phyloP scores from a whole-genome alignment of 2,329 filamentous ascomycete species.

The Fusarium domesticum region DNA sequence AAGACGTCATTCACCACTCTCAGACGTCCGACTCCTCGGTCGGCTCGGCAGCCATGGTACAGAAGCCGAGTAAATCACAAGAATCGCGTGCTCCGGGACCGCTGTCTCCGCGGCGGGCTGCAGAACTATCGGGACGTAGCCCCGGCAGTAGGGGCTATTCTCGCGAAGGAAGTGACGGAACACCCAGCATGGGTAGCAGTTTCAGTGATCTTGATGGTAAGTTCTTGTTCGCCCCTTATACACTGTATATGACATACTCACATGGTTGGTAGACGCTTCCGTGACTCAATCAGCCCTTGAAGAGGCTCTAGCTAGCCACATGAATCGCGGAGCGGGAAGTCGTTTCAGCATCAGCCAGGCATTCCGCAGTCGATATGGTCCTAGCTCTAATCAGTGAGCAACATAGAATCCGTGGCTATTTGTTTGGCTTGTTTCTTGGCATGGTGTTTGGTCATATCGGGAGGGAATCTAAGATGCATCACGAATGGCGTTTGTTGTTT shows the following conservation, averaged over 20 bases:
- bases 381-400: conserved; percentile 34
- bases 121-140: conserved; percentile 56
- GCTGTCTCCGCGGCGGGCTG: conserved; percentile 57
- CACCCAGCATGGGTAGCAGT: conserved; percentile 78
- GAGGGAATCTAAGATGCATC: conserved; percentile 14
- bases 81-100: conserved; percentile 42
- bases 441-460: conserved; percentile 20
- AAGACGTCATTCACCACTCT: conserved; percentile 43
- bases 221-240: conserved; percentile 7
- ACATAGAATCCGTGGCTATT: neutral
- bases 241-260: conserved; percentile 5
- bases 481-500: conserved; percentile 23
- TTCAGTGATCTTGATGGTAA: conserved; percentile 80
- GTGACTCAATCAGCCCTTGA: conserved; percentile 79
- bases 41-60: conserved; percentile 47
- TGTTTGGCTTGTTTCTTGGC: conserved; percentile 11
- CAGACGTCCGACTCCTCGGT: conserved; percentile 63
- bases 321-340: conserved; percentile 38
- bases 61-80: conserved; percentile 29
- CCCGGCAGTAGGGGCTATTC: conserved; percentile 50
- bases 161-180: conserved; percentile 67
- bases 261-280: conserved; percentile 59
- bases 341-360: conserved; percentile 68
- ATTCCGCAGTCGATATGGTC: conserved; percentile 59
- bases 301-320: conserved; percentile 64